Conservation (phyloP, 176 grass and related monocot species). For the Raddia distichophylla region DNA sequence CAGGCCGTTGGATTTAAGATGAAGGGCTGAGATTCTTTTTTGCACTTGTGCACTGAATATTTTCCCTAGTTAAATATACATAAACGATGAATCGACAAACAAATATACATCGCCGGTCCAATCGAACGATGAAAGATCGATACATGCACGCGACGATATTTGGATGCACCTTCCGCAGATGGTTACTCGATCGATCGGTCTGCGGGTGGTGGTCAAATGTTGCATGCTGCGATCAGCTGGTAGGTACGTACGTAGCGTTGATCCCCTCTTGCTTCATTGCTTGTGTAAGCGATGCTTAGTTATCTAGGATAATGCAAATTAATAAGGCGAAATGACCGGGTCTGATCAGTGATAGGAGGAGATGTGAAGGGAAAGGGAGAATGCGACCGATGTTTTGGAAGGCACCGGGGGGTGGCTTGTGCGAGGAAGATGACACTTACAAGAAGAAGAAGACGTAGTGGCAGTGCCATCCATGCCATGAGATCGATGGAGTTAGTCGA, state of each 20-base stretch:
- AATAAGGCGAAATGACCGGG: too few relatives aligned
- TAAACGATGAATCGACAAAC: not conserved
- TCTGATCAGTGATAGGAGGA: not conserved
- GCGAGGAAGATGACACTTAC: not conserved
- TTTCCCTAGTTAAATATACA: too few relatives aligned
- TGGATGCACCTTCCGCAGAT: conserved; percentile 7
- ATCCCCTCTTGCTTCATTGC: not conserved
- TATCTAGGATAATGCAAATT: not conserved
- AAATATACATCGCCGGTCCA: not conserved
- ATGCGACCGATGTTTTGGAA: not conserved
- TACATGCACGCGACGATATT: not conserved
- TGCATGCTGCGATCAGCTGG: not conserved
- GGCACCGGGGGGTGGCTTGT: not conserved
- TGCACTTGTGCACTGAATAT: too few relatives aligned
- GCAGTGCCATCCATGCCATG: not conserved
- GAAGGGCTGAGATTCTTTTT: too few relatives aligned
- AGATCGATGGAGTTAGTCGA: not conserved
- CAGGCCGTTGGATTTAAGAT: too few relatives aligned
- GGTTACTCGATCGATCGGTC: not conserved
- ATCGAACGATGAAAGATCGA: not conserved
- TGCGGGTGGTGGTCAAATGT: not conserved
- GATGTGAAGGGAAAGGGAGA: not conserved
- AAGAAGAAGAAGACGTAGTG: not conserved
- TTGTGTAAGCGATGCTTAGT: not conserved
- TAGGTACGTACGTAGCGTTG: too few relatives aligned